A percentile compares a stretch with the other conserved stretches of the same genome.
Evolutionary conservation across 371 early-diverging fungal genomes (phyloP).

Genomic region (Smittium culicis): DNA sequence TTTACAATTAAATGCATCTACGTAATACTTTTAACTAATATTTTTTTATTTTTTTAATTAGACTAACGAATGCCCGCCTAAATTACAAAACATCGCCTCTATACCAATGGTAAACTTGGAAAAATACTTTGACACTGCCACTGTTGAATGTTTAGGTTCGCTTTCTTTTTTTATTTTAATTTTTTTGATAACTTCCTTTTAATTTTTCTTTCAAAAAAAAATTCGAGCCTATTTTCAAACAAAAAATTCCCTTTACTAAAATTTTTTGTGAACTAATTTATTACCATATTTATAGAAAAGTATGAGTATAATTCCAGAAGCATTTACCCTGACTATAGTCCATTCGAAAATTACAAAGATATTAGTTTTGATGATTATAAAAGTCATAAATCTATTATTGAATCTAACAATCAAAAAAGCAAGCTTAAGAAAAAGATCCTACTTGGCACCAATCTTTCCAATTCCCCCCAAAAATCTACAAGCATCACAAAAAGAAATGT

Average conservation of each 20-base stretch:
- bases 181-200: background rate
- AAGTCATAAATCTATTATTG: too few species aligned
- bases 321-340: background rate
- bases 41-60: background rate
- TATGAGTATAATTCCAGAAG: background rate
- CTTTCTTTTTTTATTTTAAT: too few species aligned
- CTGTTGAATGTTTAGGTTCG: background rate
- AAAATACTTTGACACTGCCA: background rate
- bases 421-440: too few species aligned
- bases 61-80: background rate
- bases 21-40: too few species aligned
- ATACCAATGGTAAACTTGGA: background rate
- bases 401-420: too few species aligned
- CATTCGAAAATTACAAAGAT: background rate
- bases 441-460: too few species aligned
- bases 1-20: too few species aligned
- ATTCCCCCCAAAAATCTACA: too few species aligned
- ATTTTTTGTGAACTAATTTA: background rate
- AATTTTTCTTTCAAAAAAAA: background rate
- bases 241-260: background rate
- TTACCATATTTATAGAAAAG: background rate
- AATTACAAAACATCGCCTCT: background rate
- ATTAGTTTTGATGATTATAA: background rate
- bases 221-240: background rate
- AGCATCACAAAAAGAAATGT: too few species aligned